Evolutionary conservation across 2,329 filamentous ascomycete species (phyloP).

Genomic region (Phialophora chinensis): DNA sequence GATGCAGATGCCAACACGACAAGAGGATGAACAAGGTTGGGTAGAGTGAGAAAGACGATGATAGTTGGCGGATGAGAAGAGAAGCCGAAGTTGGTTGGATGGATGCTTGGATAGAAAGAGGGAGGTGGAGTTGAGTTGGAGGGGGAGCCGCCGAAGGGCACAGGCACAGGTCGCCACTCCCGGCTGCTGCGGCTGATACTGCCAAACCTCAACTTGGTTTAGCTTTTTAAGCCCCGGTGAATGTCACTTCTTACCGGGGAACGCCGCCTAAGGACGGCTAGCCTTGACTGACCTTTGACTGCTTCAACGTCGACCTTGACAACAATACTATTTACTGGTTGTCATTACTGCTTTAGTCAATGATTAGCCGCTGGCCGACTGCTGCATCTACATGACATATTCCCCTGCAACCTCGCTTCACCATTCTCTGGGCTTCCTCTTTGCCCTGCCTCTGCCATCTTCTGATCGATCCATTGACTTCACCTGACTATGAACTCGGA

Average conservation of each 20-base stretch:
- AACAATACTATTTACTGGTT: background rate
- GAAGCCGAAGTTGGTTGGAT: slow-evolving; percentile 19
- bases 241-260: background rate
- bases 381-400: background rate
- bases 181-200: background rate
- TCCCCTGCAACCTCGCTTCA: background rate
- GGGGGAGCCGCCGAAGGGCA: background rate
- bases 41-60: slow-evolving; percentile 18
- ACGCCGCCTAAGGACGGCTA: background rate
- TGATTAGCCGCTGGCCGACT: background rate
- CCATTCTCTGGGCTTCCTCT: background rate
- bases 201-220: background rate
- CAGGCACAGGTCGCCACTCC: background rate
- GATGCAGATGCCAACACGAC: slow-evolving; percentile 22
- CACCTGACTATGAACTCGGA: background rate
- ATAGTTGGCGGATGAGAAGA: slow-evolving; percentile 21
- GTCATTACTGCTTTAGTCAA: background rate
- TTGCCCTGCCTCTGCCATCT: background rate
- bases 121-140: slow-evolving; percentile 10
- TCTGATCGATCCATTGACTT: background rate
- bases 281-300: background rate
- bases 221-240: background rate
- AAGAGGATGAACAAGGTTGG: slow-evolving; percentile 25
- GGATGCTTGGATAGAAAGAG: slow-evolving; percentile 15
- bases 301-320: background rate